A percentile compares a stretch with the other conserved stretches of the same genome.
Evolutionary conservation across 1,284 basidiomycete genomes (phyloP).

Genomic region (Earliella scabrosa): DNA sequence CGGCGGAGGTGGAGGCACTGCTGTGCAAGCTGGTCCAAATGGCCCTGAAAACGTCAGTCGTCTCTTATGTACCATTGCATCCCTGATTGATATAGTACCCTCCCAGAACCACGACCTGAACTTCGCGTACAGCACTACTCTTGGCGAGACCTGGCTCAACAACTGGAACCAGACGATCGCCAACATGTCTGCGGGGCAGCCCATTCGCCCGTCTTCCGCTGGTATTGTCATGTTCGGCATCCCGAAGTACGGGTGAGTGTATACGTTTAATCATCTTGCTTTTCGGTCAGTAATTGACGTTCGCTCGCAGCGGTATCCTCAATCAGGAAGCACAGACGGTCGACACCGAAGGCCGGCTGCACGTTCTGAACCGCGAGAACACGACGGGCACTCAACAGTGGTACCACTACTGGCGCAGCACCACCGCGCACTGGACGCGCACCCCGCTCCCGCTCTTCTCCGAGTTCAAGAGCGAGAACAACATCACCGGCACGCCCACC

Average conservation of each 20-base stretch:
- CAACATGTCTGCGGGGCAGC: constrained; percentile 30
- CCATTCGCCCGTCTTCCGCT: constrained; percentile 42
- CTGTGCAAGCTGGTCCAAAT: constrained; percentile 49
- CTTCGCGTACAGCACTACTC: constrained; percentile 41
- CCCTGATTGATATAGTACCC: neutral
- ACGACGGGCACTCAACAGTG: constrained; percentile 42
- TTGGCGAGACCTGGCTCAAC: constrained; percentile 42
- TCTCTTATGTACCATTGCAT: neutral
- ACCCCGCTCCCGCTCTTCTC: constrained; percentile 37
- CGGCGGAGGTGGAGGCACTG: constrained; percentile 40
- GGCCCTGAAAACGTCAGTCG: constrained; percentile 46
- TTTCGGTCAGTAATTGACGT: no score
- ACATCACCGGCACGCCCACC: constrained; percentile 44
- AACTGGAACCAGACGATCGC: constrained; percentile 44
- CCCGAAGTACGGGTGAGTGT: constrained; percentile 44
- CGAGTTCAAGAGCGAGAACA: constrained; percentile 36
- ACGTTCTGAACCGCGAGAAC: constrained; percentile 49
- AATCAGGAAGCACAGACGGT: constrained; percentile 49
- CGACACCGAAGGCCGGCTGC: constrained; percentile 41
- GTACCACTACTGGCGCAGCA: constrained; percentile 48
- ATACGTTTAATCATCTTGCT: no score
- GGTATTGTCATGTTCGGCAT: constrained; percentile 46
- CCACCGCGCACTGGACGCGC: constrained; percentile 42
- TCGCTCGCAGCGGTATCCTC: constrained; percentile 40
- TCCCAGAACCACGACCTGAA: constrained; percentile 50